Conservation (phyloP, 2,329 filamentous ascomycete genomes). For the Pseudogymnoascus sp. region DNA sequence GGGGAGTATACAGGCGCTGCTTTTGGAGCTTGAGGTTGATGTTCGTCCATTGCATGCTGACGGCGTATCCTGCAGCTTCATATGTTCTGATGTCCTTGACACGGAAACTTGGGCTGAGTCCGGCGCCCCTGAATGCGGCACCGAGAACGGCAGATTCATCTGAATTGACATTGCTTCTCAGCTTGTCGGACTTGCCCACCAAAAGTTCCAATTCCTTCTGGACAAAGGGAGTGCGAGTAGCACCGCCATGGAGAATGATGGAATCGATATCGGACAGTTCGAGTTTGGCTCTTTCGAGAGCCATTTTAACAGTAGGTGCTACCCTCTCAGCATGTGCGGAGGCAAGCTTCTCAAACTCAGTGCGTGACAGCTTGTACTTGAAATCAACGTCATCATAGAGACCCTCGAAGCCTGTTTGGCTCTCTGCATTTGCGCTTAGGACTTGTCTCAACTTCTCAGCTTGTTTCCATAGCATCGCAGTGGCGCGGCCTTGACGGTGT, state of each 20-base stretch:
- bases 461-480: slow-evolving; percentile 89
- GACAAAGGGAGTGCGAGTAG: slow-evolving; percentile 85
- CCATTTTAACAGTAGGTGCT: slow-evolving; percentile 59
- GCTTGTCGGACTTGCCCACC: slow-evolving; percentile 64
- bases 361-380: slow-evolving; percentile 76
- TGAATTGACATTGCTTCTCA: slow-evolving; percentile 90
- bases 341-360: slow-evolving; percentile 73
- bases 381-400: slow-evolving; percentile 90
- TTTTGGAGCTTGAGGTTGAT: slow-evolving; percentile 62
- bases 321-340: slow-evolving; percentile 62
- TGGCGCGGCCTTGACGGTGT: slow-evolving; percentile 69
- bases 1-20: slow-evolving; percentile 75
- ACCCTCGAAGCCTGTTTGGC: slow-evolving; percentile 72
- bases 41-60: slow-evolving; percentile 66
- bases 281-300: slow-evolving; percentile 65
- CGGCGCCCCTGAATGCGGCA: slow-evolving; percentile 86
- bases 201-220: slow-evolving; percentile 78
- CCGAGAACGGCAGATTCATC: slow-evolving; percentile 96
- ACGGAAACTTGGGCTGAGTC: slow-evolving; percentile 88
- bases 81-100: slow-evolving; percentile 89
- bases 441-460: slow-evolving; percentile 81
- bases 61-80: slow-evolving; percentile 68
- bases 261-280: slow-evolving; percentile 72
- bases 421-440: slow-evolving; percentile 85
- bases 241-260: slow-evolving; percentile 87